Evolutionary conservation across 495 filamentous ascomycete genomes (phyloP), one percentile per base, ranked within the genome.

Genomic region (Penicillium psychrofluorescens): DNA sequence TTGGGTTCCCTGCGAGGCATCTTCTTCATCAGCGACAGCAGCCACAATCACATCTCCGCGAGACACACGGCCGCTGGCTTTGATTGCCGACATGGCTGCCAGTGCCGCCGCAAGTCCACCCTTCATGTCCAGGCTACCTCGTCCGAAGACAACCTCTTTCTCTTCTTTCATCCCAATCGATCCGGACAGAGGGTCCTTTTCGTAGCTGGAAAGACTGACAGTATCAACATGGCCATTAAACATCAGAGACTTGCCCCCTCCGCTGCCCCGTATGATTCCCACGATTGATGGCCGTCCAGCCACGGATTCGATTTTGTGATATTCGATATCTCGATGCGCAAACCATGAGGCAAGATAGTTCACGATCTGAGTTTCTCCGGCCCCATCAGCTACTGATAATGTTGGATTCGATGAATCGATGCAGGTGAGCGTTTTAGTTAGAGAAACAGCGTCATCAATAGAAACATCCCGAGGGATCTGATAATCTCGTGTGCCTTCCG

Each of bases 211-310:
- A 4, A 67, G 50, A 38, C 58, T 74, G 35, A 74, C 68, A 0
- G 71, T 76, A 45, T 76, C 72, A 6, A 70, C 57, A 41, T 76
- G 71, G 3, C 72, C 71, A 35, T 75, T 75, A 45, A 75, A 62
- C 66, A 76, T 72, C 5, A 76, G 54, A 4, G 63, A 67, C 35
- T 64, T 62, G 36, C 71, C 70, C 11, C 58, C 68, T 5, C 71
- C 72, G 0, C 40, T 57, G 11, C 71, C 70, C 5, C 61, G 56
- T 7, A 71, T 48, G n/a, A 70, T 51, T 11, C 71, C 72, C 9
- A 76, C 63, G 11, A 76, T 50, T 0, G 72, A 76, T 3, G 71
- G 72, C 2, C 72, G 59, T 10, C 68, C 68, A 8, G 51, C 28
- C 5, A 59, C 48, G 6, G 61, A 51, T 39, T 74, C 72, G 9